Conservation (phyloP, 306 rosid species). For the Erythrophleum fordii region DNA sequence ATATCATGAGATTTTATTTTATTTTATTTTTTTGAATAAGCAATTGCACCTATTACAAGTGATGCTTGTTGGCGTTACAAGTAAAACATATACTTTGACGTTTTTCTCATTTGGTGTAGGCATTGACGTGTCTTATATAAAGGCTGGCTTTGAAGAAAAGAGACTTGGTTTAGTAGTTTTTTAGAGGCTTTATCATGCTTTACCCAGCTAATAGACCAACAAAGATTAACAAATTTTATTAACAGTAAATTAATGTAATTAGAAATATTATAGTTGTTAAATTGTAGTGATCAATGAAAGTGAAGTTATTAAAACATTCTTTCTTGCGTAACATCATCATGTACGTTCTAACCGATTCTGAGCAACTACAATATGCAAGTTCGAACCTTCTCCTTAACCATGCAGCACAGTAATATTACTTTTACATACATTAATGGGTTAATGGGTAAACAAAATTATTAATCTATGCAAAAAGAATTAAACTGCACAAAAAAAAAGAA, state of each 20-base stretch:
- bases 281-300: not conserved
- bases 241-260: not conserved
- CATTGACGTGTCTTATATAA: not conserved
- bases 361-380: constrained; percentile 15
- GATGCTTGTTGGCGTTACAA: constrained; percentile 26
- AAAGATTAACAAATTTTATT: not conserved
- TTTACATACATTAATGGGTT: not conserved
- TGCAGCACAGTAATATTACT: not conserved
- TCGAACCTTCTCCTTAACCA: constrained; percentile 3
- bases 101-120: constrained; percentile 2
- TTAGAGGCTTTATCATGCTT: not conserved
- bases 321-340: constrained; percentile 23
- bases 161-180: not conserved
- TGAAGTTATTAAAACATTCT: not conserved
- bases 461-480: not conserved
- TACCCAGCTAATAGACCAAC: not conserved
- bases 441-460: not conserved
- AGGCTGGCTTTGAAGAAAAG: constrained; percentile 17
- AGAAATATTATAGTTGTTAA: constrained; percentile 4
- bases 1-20: too few species aligned
- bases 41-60: not conserved
- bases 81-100: not conserved
- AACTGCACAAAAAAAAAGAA: too few species aligned
- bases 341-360: constrained; percentile 26
- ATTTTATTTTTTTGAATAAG: too few species aligned